Base-by-base conservation (phyloP, 257 asterid genomes). In the Ophiorrhiza pumila region DNA sequence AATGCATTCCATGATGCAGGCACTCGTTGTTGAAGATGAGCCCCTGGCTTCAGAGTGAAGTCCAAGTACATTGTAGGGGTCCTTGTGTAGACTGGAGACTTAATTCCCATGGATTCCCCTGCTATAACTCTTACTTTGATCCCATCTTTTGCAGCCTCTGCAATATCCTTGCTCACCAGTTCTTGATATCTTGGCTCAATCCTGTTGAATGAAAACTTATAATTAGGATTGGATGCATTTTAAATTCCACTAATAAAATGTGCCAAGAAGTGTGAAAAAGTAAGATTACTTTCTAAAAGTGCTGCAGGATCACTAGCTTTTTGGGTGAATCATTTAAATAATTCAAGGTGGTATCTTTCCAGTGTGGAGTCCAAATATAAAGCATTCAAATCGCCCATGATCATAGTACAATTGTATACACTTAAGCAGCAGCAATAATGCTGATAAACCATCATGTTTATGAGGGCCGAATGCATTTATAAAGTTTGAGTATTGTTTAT, bases 41-140 rank as follows among this genome's bases (percentile, higher is more conserved):
- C 70, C 43, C 96, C 96, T 59, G 96, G 91, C 29, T 80, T 72
- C 52, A 94, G 87, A 11, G 89, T 91, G 78, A 91, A 91, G 55
- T 93, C 98, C 57, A 93, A 74, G 70, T 79, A 94, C 97, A 89
- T 94, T 29, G 97, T 90, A 5, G 98, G 98, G 2, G 98, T 91
- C 45, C 81, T 78, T 3, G 98, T 94, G 63, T 84, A 85, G 39
- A 89, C 81, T 0, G 91, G 84, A 14, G 98, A 91, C 69, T 76
- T 79, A 1, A 77, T 62, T 17, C 98, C 97, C 72, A 93, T 9
- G 27, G 96, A 75, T 71, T 93, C 96, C 1, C 97, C 98, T 55
- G 97, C 97, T 58, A 91, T 87, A 0, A 91, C 84, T 74, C 87
- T 85, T 20, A 91, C 98, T 35, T 73, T 80, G 32, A 89, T 87